These are phyloP conservation scores for Fusarium paranaense DNA, from an alignment of 2,329 filamentous ascomycete genomes.

Conservation along the genomic window DNA sequence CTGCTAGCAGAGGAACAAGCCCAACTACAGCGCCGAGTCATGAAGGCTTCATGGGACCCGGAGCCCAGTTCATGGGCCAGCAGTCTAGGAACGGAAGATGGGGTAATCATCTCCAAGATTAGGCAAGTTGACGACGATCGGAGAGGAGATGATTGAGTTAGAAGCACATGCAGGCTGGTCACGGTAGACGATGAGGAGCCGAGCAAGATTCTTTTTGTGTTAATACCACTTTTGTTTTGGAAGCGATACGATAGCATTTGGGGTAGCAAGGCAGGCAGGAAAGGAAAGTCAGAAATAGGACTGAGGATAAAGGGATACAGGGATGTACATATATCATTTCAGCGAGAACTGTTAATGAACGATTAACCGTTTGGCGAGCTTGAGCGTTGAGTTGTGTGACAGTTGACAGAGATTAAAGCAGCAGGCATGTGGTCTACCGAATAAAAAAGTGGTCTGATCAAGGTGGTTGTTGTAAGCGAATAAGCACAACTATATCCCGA, in stretches of 20 bases:
- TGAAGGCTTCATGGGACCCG: constrained; percentile 45
- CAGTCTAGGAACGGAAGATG: constrained; percentile 55
- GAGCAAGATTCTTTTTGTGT: constrained; percentile 6
- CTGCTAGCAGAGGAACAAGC: constrained; percentile 63
- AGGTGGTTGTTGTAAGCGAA: not conserved
- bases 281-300: constrained; percentile 2
- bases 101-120: constrained; percentile 59
- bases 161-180: not conserved
- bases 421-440: not conserved
- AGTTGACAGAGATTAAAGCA: not conserved
- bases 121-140: constrained; percentile 1
- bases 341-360: not conserved
- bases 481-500: not conserved
- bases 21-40: constrained; percentile 54
- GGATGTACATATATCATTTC: not conserved
- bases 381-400: not conserved
- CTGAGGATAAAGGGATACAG: not conserved
- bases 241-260: constrained; percentile 7
- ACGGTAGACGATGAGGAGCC: not conserved
- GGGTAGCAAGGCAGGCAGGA: constrained; percentile 2
- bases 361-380: not conserved
- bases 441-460: not conserved
- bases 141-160: not conserved
- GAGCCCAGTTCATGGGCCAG: constrained; percentile 55
- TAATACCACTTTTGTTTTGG: constrained; percentile 19